Conservation (phyloP, 257 asterid species). For the Knoxia roxburghii region DNA sequence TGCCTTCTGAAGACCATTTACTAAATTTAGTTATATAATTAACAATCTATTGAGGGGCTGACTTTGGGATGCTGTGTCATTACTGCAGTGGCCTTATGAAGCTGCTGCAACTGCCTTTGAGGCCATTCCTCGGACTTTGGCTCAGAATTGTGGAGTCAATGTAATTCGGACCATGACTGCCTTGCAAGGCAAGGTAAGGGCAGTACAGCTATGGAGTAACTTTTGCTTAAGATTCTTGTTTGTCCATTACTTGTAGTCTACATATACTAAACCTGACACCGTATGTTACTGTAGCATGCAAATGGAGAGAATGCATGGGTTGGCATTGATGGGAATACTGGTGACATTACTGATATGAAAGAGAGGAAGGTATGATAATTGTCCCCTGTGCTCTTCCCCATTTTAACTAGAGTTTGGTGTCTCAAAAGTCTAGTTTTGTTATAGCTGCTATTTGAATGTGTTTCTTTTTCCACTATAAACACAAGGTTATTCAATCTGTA, state of each 20-base stretch:
- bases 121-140: slow-evolving; percentile 95
- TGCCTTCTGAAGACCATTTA: not conserved
- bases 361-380: slow-evolving; percentile 64
- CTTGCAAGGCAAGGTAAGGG: slow-evolving; percentile 78
- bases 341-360: slow-evolving; percentile 88
- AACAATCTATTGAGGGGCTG: not conserved
- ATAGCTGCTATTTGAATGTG: not conserved
- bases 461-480: not conserved
- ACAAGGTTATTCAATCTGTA: not conserved
- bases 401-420: not conserved
- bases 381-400: not conserved
- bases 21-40: not conserved
- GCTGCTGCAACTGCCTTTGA: slow-evolving; percentile 98
- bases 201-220: not conserved
- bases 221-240: not conserved
- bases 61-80: not conserved
- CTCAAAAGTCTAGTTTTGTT: not conserved
- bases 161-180: slow-evolving; percentile 94
- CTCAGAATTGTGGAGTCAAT: slow-evolving; percentile 96
- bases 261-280: not conserved
- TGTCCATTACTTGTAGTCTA: not conserved
- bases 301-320: slow-evolving; percentile 94
- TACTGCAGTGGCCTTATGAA: slow-evolving; percentile 93
- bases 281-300: slow-evolving; percentile 52
- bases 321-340: slow-evolving; percentile 93